A percentile compares a stretch with the other conserved stretches of the same genome.
These are phyloP conservation scores for Kickxella alabastrina DNA, from an alignment of 192 early-diverging fungal genomes.

Conservation along the genomic window DNA sequence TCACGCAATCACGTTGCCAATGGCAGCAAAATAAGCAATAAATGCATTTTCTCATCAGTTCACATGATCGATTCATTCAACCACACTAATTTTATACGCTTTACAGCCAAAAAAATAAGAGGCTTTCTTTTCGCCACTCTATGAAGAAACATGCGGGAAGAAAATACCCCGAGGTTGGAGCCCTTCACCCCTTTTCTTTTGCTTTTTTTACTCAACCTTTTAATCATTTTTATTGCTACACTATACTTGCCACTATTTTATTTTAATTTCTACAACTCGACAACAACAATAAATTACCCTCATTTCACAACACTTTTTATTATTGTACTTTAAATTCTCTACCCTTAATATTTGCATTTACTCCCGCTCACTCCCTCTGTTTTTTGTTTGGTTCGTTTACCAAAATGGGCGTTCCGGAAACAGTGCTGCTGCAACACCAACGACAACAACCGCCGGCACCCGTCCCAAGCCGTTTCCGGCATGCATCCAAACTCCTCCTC, in stretches of 20 bases:
- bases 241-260: neutral
- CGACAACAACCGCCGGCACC: neutral
- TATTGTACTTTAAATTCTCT: neutral
- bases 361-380: no score
- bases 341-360: neutral
- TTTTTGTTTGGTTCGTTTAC: neutral
- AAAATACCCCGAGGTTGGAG: neutral
- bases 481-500: no score
- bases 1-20: no score
- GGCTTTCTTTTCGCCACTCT: neutral
- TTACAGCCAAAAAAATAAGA: no score
- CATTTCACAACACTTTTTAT: neutral
- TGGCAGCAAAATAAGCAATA: no score
- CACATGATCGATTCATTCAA: conserved; percentile 1
- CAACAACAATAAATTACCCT: no score
- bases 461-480: no score
- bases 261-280: no score
- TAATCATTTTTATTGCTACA: neutral
- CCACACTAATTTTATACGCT: neutral
- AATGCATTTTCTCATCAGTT: neutral
- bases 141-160: neutral
- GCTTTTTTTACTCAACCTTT: neutral
- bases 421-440: neutral
- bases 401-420: neutral
- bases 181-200: neutral